Base-by-base conservation (phyloP, 2,329 filamentous ascomycete genomes). In the Scytalidium sp. region DNA sequence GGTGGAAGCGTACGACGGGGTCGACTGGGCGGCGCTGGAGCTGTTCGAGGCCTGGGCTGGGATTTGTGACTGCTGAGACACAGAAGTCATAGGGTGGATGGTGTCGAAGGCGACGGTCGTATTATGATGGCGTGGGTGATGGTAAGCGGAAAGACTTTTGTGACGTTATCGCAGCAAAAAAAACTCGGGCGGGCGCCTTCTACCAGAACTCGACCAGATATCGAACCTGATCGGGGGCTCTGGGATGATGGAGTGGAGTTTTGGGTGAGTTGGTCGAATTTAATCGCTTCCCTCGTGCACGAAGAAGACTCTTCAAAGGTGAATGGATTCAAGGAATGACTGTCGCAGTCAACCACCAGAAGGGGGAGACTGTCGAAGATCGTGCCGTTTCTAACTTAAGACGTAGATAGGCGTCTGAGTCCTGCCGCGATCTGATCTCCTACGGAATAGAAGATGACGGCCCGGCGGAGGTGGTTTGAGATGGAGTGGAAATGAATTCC, bases 1-100 rank as follows among this genome's bases (percentile, higher is more conserved):
- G 73, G 82, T 81, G 63, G 81, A 84, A 75, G 82, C 82, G 81
- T 85, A 85, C 67, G 82, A 85, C 68, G 72, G 66, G 70, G 79
- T 75, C 68, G 79, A 75, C 66, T 64, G 61, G 52, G 78, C 73
- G 68, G 78, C 74, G 70, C 77, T 74, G 59, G 68, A 70, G 69
- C 73, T 72, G 70, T 73, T 80, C 65, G 76, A 75, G 75, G 80
- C 80, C 79, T 76, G 60, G 56, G 48, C 63, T 45, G 62, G 60
- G 53, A 56, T 59, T 60, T 57, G 56, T 46, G 60, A 47, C 57
- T 59, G 60, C 53, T 62, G 60, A 52, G 64, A 65, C 46, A 65
- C 60, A 45, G 64, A 65, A 65, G 63, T 67, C 64, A 67, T 66
- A 64, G 57, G 56, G 58, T 52, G 56, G 46, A 48, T 52, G 55